These are phyloP conservation scores for Wickerhamomyces pijperi DNA, from an alignment of 805 yeast genomes.

Conservation along the genomic window DNA sequence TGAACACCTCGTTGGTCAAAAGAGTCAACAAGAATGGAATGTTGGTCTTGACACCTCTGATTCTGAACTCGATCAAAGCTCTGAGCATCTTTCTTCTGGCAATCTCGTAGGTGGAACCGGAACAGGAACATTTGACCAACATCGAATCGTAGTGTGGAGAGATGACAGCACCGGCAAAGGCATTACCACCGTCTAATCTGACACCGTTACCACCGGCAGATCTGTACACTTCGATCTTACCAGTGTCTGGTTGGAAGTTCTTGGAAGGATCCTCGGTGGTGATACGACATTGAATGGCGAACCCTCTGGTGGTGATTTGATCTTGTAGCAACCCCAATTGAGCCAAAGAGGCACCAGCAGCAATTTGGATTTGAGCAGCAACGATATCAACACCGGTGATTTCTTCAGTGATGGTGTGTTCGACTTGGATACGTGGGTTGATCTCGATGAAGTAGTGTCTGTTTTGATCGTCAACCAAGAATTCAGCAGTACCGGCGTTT, in stretches of 20 bases:
- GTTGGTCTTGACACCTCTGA: conserved; percentile 98
- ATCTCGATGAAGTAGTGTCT: conserved; percentile 97
- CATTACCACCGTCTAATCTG: conserved; percentile 97
- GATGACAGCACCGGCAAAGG: conserved; percentile 92
- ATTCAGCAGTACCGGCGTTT: conserved; percentile 98
- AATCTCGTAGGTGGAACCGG: conserved; percentile 95
- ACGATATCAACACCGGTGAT: conserved; percentile 97
- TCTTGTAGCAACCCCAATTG: conserved; percentile 92
- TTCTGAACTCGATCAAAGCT: conserved; percentile 92
- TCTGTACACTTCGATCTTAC: conserved; percentile 94
- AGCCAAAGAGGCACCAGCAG: conserved; percentile 92
- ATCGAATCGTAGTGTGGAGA: conserved; percentile 96
- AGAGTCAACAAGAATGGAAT: conserved; percentile 91
- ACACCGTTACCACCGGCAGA: conserved; percentile 99
- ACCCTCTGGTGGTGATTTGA: conserved; percentile 90
- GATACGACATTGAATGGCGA: conserved; percentile 98
- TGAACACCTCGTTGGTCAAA: conserved; percentile 81
- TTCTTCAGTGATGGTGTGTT: conserved; percentile 97
- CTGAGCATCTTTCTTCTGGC: conserved; percentile 97
- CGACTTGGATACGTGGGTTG: conserved; percentile 97
- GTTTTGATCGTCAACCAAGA: conserved; percentile 83
- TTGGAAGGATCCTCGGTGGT: conserved; percentile 97
- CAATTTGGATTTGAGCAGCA: conserved; percentile 97
- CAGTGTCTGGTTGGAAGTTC: conserved; percentile 97
- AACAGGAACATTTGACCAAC: conserved; percentile 94